Evolutionary conservation across 2,329 filamentous ascomycete genomes (phyloP), one percentile per base, ranked within the genome.

Genomic region (Verticillium isaacii): DNA sequence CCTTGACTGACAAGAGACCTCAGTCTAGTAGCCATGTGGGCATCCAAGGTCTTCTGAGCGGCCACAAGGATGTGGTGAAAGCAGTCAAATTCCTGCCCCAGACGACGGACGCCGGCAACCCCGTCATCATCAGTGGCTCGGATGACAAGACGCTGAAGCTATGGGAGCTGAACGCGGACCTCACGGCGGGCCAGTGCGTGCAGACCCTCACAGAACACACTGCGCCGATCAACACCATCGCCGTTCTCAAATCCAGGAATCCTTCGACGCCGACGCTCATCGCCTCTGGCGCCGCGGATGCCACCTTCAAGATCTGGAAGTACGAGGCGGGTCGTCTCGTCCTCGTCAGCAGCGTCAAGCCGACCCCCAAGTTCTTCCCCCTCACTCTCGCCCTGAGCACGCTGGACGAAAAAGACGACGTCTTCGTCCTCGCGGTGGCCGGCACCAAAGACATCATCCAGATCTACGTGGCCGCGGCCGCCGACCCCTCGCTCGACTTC

Each of bases 361-460:
- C 93, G 34, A 83, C 82, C 11, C 93, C 92, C 8, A 89, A 87
- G 64, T 96, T 90, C 75, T 92, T 98, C 67, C 92, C 95, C 1
- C 78, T 98, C 36, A 83, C 90, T 9, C 73, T 96, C 19, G 89
- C 93, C 0, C 73, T 97, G 56, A 85, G 83, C 59, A 74, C 75
- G 1, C 80, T 96, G 1, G 82, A 83, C 58, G 75, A 72, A 36
- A 77, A 77, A 9, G 76, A 78, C 1, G 77, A 82, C 14, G 80
- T 82, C 2, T 78, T 89, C 59, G 78, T 94, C 32, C 81, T 99
- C 59, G 94, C 93, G 3, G 87, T 91, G n/a, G 92, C 89, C 2
- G 95, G 95, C 2, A 98, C 95, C 2, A 89, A 85, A 63, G 89
- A 89, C 61, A 84, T 81, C n/a, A 85, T 99, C 56, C 93, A 97